Evolutionary conservation across 2,329 filamentous ascomycete species (phyloP).

Genomic region (Trichothecium roseum): DNA sequence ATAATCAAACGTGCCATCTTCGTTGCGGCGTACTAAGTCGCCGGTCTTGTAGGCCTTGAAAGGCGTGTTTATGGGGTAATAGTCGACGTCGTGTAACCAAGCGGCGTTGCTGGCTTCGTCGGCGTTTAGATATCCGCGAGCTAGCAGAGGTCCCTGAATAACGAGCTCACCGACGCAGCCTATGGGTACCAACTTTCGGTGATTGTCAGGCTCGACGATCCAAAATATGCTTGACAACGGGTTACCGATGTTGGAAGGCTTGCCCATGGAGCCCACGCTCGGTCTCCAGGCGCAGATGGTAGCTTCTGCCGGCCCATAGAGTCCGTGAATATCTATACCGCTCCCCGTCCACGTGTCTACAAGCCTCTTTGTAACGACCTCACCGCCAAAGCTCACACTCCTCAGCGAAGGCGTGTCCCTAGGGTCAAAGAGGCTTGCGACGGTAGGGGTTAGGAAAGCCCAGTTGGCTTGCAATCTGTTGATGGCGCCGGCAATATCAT

Average conservation of each 20-base stretch:
- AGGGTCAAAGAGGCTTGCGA: neutral
- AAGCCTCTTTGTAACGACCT: slow-evolving; percentile 3
- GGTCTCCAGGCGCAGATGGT: slow-evolving; percentile 12
- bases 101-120: neutral
- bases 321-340: slow-evolving; percentile 24
- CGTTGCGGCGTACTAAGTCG: slow-evolving; percentile 3
- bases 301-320: slow-evolving; percentile 30
- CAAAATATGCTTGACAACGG: slow-evolving; percentile 7
- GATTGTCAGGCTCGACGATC: slow-evolving; percentile 9
- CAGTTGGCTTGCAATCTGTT: neutral
- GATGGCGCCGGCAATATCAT: neutral
- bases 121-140: slow-evolving; percentile 8
- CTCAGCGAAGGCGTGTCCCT: slow-evolving; percentile 1
- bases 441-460: slow-evolving; percentile 3
- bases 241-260: slow-evolving; percentile 6
- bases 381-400: slow-evolving; percentile 5
- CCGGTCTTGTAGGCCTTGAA: slow-evolving; percentile 1
- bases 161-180: slow-evolving; percentile 10
- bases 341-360: slow-evolving; percentile 6
- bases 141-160: slow-evolving; percentile 11
- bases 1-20: slow-evolving; percentile 3
- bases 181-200: slow-evolving; percentile 8
- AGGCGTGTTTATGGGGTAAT: neutral
- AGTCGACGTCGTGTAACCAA: slow-evolving; percentile 7
- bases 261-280: slow-evolving; percentile 1